phyloP scores from a whole-genome alignment of 2,329 filamentous ascomycete genomes.

The Hymenoscyphus albidus region DNA sequence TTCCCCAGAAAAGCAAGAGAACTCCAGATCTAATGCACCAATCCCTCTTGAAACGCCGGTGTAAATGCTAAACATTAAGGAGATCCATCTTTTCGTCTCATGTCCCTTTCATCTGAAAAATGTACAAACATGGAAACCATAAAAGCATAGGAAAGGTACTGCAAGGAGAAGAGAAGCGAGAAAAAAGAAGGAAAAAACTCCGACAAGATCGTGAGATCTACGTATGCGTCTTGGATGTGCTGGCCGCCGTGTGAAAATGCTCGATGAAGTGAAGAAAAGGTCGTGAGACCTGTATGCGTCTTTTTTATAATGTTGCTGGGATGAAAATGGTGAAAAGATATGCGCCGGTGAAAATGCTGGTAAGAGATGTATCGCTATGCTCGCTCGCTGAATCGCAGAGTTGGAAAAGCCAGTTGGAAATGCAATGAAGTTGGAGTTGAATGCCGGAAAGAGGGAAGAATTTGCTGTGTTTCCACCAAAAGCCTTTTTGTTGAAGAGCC shows the following conservation, averaged over 20 bases:
- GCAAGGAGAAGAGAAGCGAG: background rate
- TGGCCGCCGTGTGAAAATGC: background rate
- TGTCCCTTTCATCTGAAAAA: background rate
- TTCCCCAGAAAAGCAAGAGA: constrained; percentile 3
- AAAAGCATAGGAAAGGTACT: background rate
- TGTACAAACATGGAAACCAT: background rate
- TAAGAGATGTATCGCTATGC: constrained; percentile 6
- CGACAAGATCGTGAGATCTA: background rate
- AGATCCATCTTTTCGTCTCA: constrained; percentile 7
- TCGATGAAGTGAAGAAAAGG: constrained; percentile 9
- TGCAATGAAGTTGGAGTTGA: background rate
- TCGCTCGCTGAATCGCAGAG: constrained; percentile 6
- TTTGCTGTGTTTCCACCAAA: constrained; percentile 6
- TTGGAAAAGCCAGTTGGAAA: background rate
- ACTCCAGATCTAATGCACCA: constrained; percentile 15
- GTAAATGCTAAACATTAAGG: background rate
- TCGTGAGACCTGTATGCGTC: constrained; percentile 12
- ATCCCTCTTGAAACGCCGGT: constrained; percentile 24
- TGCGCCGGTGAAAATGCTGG: constrained; percentile 7
- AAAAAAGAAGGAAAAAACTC: background rate
- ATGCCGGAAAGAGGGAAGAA: background rate
- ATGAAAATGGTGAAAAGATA: background rate
- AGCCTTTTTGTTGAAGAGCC: background rate
- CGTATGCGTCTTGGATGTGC: background rate
- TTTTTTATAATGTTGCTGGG: background rate